A percentile compares a stretch with the other conserved stretches of the same genome.
Evolutionary conservation across 192 early-diverging fungal species (phyloP).

Genomic region (Coemansia sp.): DNA sequence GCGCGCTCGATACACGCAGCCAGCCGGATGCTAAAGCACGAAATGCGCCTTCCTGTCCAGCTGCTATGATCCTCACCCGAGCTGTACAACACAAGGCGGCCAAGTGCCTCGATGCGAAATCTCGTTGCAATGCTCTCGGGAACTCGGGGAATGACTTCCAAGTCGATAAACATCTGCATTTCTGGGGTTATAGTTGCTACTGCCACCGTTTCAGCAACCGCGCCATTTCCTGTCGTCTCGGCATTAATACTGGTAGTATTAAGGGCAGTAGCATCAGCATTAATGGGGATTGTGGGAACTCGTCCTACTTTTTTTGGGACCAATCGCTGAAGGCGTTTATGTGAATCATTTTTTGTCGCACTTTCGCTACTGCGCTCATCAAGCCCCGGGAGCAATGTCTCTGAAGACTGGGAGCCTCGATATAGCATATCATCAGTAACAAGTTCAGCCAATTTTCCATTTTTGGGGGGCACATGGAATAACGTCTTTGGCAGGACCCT

Average conservation of each 20-base stretch:
- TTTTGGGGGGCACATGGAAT: conserved; percentile 26
- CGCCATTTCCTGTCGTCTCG: neutral
- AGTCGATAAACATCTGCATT: conserved; percentile 18
- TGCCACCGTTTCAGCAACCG: neutral
- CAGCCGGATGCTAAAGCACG: conserved; percentile 37
- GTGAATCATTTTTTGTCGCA: neutral
- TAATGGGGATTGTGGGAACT: neutral
- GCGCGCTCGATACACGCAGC: conserved; percentile 26
- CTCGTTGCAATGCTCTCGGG: conserved; percentile 32
- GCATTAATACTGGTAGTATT: neutral
- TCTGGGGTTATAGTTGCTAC: conserved; percentile 10
- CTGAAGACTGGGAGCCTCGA: conserved; percentile 19
- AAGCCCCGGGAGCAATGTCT: conserved; percentile 19
- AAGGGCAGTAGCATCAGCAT: neutral
- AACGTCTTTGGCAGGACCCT: conserved; percentile 45
- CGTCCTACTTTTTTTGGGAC: neutral
- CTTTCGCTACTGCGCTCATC: neutral
- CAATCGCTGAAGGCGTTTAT: neutral
- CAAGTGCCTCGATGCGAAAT: conserved; percentile 23
- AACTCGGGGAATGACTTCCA: conserved; percentile 28
- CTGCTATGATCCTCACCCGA: conserved; percentile 26
- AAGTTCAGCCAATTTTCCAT: conserved; percentile 3
- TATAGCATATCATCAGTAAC: conserved; percentile 14
- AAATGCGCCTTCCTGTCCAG: conserved; percentile 34
- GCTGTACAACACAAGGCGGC: conserved; percentile 32